Evolutionary conservation across 2,329 filamentous ascomycete species (phyloP), one percentile per base, ranked within the genome.

Genomic region (Didymella segeticola): DNA sequence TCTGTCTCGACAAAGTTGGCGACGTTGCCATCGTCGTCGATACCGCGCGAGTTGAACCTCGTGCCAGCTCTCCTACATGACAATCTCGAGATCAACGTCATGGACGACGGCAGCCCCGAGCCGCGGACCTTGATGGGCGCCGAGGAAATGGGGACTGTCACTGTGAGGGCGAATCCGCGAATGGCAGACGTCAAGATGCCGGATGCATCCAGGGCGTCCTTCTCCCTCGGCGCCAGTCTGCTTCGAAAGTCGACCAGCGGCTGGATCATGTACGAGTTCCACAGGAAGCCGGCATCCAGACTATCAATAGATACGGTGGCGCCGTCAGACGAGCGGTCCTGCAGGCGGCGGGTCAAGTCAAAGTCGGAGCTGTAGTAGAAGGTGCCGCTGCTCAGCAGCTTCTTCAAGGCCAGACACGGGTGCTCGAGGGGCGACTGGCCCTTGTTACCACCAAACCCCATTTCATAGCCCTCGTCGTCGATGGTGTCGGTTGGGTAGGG

Each of bases 301-400:
- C 91, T 95, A 71, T 96, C 92, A 56, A 97, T 91, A 58, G 96
- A 90, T 59, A 98, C 93, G 0, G 89, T 87, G 37, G 87, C 83
- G 17, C 86, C 86, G 70, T 93, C 91, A 51, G 89, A 85, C 12
- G 88, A 86, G 84, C 93, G 87, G 70, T 97, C 89, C 75, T 99
- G 95, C 58, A 98, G 78, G 63, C 95, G 85, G 75, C 96, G 93
- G 3, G 95, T 99, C 42, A 99, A 80, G 72, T 99, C 93, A 73
- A 99, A 99, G 74, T 98, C 92, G n/a, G 91, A 91, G 71, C 92
- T 97, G 78, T 97, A 99, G 74, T 98, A 99, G 72, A 99, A 99
- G 25, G 89, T 96, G 22, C 93, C 93, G 73, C 96, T 93, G 70
- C 91, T 89, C 50, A 99, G 80, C 30, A 99, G 83, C 80, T 96